These are phyloP conservation scores for Epichloe sp. DNA, from an alignment of 2,329 filamentous ascomycete genomes.

Conservation along the genomic window DNA sequence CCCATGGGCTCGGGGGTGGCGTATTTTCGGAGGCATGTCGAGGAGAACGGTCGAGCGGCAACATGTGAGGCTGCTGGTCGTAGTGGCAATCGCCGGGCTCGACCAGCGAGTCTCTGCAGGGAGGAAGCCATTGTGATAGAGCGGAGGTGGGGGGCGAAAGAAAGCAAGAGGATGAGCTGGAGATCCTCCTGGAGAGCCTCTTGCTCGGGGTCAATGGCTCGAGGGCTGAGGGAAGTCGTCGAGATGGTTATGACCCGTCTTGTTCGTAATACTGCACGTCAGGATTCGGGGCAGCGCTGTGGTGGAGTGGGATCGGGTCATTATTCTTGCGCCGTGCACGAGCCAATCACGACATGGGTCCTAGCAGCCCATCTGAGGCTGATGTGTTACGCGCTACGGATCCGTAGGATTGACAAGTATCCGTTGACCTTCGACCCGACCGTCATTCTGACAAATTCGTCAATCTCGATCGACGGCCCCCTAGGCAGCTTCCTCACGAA, in stretches of 20 bases:
- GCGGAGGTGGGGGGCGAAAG: conserved; percentile 15
- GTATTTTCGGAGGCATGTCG: conserved; percentile 48
- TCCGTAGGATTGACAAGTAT: no score
- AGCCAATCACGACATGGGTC: no score
- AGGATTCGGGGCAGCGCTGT: conserved; percentile 19
- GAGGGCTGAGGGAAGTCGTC: conserved; percentile 13
- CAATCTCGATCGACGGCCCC: no score
- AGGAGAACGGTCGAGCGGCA: conserved; percentile 49
- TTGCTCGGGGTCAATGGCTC: conserved; percentile 24
- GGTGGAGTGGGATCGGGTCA: conserved; percentile 16
- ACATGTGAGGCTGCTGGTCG: conserved; percentile 25
- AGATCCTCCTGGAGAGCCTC: conserved; percentile 21
- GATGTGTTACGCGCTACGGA: no score
- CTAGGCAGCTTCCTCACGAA: no score
- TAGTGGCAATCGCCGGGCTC: conserved; percentile 53
- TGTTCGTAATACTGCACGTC: conserved; percentile 8
- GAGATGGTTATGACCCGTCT: conserved; percentile 3
- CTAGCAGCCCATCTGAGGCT: no score
- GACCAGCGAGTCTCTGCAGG: conserved; percentile 60
- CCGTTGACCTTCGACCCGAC: no score
- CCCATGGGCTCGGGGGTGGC: conserved; percentile 38
- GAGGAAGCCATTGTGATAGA: conserved; percentile 44
- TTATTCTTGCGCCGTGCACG: no score
- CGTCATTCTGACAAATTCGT: no score
- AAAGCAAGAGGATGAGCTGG: conserved; percentile 15